A percentile compares a stretch with the other conserved stretches of the same genome.
These are phyloP conservation scores for Talaromyces pinophilus DNA, from an alignment of 2,329 filamentous ascomycete genomes.

Conservation along the genomic window DNA sequence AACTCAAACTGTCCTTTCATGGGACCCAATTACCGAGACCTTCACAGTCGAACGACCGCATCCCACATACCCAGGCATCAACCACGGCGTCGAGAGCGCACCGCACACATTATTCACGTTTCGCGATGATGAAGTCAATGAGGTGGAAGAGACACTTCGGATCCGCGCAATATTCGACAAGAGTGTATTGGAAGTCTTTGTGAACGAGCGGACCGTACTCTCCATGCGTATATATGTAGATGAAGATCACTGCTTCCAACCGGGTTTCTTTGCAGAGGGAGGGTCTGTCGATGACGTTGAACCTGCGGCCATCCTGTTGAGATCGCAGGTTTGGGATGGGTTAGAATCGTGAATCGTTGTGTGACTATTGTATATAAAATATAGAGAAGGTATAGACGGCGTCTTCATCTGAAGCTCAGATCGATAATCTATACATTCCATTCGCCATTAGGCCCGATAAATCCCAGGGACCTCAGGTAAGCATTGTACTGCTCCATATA, in stretches of 20 bases:
- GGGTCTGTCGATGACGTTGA: background rate
- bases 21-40: background rate
- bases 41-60: background rate
- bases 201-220: background rate
- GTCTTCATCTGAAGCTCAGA: background rate
- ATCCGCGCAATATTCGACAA: background rate
- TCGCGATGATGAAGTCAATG: background rate
- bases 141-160: background rate
- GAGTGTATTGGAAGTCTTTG: background rate
- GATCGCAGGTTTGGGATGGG: background rate
- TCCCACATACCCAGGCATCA: background rate
- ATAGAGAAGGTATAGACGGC: background rate
- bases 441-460: background rate
- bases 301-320: background rate
- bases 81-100: background rate
- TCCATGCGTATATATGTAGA: background rate
- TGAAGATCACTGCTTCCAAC: background rate
- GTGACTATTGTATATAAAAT: background rate
- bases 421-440: background rate
- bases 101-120: background rate
- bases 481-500: conserved; percentile 37
- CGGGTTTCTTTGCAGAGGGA: background rate
- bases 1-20: background rate
- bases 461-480: conserved; percentile 25
- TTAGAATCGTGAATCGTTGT: background rate